Base-by-base conservation (phyloP, 768 basidiomycete genomes). In the Boletus sp. region DNA sequence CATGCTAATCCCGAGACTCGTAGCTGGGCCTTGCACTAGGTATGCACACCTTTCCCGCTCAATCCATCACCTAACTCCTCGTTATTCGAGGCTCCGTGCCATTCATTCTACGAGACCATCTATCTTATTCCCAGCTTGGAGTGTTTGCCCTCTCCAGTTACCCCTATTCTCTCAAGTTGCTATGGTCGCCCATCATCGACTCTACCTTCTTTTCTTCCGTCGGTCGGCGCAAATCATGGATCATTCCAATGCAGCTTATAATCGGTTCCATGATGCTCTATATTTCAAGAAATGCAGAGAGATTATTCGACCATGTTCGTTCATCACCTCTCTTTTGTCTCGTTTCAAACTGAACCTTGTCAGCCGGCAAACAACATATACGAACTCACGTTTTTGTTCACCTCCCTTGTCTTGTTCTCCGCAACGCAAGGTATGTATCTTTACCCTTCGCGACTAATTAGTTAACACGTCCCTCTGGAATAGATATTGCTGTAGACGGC, bases 191-290 rank as follows among this genome's bases (percentile, higher is more conserved):
- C 48, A 88, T 99, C 57, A 93, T 99, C 51, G 97, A 99, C 67
- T 90, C 96, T 2, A 76, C 88, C 59, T 99, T 88, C 71, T 77
- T 88, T 64, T 74, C 83, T 35, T 86, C 83, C 39, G 61, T 95
- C 57, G 97, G 97, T n/a, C 86, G 97, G 47, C 80, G 97, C 59
- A 99, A 98, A 72, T 94, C 92, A 57, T 99, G 97, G 97, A 98
- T 99, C 61, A 87, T 98, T 57, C 97, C 97, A 41, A 97, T 99
- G 80, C 97, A 99, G 70, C 69, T 86, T 32, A 83, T 93, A 59
- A 89, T 98, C 47, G 97, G 93, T 39, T 77, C 81, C 39, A 74
- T 93, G 55, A 90, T 92, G 88, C 64, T 90, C 35, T 85, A 84
- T 63, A 85, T 92, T 56, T 88, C 90, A 6, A 68, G 81, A 51